Evolutionary conservation across 176 grass and related monocot genomes (phyloP).

Genomic region (Triticum timopheevii): DNA sequence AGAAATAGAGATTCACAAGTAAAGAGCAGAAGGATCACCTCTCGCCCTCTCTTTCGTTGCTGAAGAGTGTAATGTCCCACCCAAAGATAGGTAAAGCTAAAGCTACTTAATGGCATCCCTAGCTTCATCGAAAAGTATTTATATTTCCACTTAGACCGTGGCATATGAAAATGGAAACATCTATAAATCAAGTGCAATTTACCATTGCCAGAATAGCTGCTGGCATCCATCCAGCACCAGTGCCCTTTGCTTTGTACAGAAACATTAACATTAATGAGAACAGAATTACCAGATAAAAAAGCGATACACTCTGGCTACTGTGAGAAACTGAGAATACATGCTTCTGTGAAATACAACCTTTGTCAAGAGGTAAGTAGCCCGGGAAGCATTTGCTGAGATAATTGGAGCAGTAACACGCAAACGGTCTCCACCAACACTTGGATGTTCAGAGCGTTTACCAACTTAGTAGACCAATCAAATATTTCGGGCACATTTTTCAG

Average conservation of each 20-base stretch:
- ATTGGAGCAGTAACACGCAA: conserved; percentile 97
- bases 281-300: neutral
- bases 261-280: conserved; percentile 6
- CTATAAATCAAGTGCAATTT: conserved; percentile 11
- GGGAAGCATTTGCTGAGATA: conserved; percentile 87
- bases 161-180: neutral
- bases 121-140: neutral
- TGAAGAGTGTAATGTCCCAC: neutral
- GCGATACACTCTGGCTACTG: neutral
- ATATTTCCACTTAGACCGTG: conserved; percentile 20
- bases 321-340: neutral
- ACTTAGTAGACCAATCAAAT: too few relatives aligned
- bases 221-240: conserved; percentile 91
- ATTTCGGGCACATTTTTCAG: too few relatives aligned
- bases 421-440: conserved; percentile 96
- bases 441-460: conserved; percentile 63
- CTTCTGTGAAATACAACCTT: conserved; percentile 51
- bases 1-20: too few relatives aligned
- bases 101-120: neutral
- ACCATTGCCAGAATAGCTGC: conserved; percentile 89
- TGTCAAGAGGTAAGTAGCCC: conserved; percentile 94
- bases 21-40: too few relatives aligned
- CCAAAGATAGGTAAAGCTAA: neutral
- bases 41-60: too few relatives aligned
- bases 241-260: conserved; percentile 87